phyloP scores from a whole-genome alignment of 441 rosid species.

The Erodium chrysanthum region DNA sequence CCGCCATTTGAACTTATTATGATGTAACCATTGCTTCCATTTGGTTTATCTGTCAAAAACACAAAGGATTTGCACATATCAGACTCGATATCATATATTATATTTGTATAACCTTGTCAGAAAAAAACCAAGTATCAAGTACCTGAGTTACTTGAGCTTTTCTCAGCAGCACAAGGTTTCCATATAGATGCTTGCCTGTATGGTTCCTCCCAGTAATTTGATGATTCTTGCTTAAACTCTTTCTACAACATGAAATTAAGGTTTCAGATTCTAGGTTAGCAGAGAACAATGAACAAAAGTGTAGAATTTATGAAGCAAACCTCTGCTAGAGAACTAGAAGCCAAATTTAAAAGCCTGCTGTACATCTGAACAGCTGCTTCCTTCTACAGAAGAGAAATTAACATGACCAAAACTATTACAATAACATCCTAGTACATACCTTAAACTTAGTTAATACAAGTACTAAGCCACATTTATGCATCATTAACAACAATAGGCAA shows the following conservation, averaged over 20 bases:
- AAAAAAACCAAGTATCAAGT: neutral
- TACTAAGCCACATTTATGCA: neutral
- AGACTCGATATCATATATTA: neutral
- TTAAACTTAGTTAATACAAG: neutral
- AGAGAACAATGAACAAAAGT: neutral
- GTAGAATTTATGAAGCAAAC: slow-evolving; percentile 30
- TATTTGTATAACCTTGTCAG: neutral
- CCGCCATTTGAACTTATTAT: slow-evolving; percentile 87
- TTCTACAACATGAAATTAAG: slow-evolving; percentile 31
- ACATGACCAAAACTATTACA: neutral
- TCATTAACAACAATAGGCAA: neutral
- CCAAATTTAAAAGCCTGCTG: slow-evolving; percentile 51
- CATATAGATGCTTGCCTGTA: slow-evolving; percentile 41
- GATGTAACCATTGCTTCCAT: slow-evolving; percentile 50
- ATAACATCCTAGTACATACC: neutral
- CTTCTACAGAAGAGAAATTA: slow-evolving; percentile 24
- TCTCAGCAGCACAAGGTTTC: slow-evolving; percentile 73
- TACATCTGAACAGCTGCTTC: slow-evolving; percentile 55
- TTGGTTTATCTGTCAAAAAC: slow-evolving; percentile 35
- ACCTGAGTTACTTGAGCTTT: slow-evolving; percentile 27
- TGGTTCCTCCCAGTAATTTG: slow-evolving; percentile 49
- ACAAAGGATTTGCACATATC: slow-evolving; percentile 17
- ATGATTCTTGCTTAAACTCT: slow-evolving; percentile 38
- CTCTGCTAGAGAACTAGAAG: slow-evolving; percentile 54
- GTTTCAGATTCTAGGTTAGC: slow-evolving; percentile 16